Evolutionary conservation across 331 rosid species (phyloP).

Genomic region (Dryas integrifolia): DNA sequence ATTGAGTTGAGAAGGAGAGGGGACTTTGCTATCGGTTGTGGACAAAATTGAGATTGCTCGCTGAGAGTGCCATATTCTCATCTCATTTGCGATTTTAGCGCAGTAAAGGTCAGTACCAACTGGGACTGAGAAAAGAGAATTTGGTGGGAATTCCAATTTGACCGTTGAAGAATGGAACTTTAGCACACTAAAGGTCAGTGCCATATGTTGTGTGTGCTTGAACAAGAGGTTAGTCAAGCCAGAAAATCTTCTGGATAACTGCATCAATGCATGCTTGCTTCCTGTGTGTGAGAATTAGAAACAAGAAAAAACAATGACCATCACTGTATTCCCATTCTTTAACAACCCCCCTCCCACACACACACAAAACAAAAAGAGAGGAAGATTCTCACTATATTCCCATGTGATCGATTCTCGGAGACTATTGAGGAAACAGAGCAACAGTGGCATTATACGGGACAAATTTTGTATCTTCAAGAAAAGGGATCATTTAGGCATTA

Average conservation of each 20-base stretch:
- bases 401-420: background rate
- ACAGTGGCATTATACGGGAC: background rate
- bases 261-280: constrained; percentile 58
- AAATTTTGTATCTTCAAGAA: background rate
- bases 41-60: constrained; percentile 17
- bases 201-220: constrained; percentile 19
- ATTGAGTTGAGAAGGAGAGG: constrained; percentile 24
- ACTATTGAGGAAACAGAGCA: background rate
- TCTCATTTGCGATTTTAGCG: background rate
- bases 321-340: background rate
- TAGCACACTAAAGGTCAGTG: background rate
- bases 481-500: constrained; percentile 2
- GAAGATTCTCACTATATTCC: background rate
- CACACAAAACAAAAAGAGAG: background rate
- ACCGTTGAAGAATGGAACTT: background rate
- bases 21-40: constrained; percentile 8
- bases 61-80: constrained; percentile 23
- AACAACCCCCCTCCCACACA: background rate
- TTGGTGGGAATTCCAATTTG: background rate
- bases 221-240: constrained; percentile 68
- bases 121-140: background rate
- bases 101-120: background rate
- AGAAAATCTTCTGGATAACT: constrained; percentile 65
- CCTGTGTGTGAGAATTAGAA: constrained; percentile 36
- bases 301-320: constrained; percentile 4